Evolutionary conservation across 805 yeast species (phyloP), one percentile per base, ranked within the genome.

Genomic region (Ogataea haglerorum): DNA sequence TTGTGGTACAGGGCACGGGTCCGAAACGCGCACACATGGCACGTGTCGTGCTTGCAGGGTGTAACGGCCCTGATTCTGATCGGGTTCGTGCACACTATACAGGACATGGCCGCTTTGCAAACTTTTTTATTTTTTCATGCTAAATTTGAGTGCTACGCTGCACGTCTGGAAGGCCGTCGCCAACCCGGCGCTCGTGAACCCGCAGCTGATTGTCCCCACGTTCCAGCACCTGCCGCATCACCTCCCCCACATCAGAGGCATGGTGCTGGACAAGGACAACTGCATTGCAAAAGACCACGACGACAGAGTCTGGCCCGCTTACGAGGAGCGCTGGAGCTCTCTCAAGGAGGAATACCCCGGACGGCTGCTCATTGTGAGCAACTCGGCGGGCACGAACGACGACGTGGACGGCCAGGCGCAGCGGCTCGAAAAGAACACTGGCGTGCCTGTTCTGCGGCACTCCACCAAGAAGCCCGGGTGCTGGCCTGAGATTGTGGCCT

Each of bases 251-350:
- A 83, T 86, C 42, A 82, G 78, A 54, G 95, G 89, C 0, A 73
- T 90, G 2, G 91, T 93, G 0, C 68, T 93, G 18, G 99, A 93
- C 57, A 93, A 93, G 60, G 99, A 93, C 64, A 93, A 93, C 61
- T 91, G 98, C 57, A 85, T 93, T 59, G 95, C 99, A 5, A 73
- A 76, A 43, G 90, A 90, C 25, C 85, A 86, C 40, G 85, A 80
- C 45, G 84, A 82, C 45, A 74, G 77, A 43, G 85, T 91, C 1
- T 89, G 87, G 85, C 88, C 85, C 0, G 85, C 67, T 2, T 90
- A 89, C 48, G 49, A 56, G 51, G 61, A 60, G 8, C 63, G 68
- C 30, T 88, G 93, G 88, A 61, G 65, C 5, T 51, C 57, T n/a
- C 61, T 87, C 36, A 68, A 69, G 30, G 51, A 61, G n/a, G 51